Conservation (phyloP, 2,329 filamentous ascomycete species). For the Ascochyta rabiei region DNA sequence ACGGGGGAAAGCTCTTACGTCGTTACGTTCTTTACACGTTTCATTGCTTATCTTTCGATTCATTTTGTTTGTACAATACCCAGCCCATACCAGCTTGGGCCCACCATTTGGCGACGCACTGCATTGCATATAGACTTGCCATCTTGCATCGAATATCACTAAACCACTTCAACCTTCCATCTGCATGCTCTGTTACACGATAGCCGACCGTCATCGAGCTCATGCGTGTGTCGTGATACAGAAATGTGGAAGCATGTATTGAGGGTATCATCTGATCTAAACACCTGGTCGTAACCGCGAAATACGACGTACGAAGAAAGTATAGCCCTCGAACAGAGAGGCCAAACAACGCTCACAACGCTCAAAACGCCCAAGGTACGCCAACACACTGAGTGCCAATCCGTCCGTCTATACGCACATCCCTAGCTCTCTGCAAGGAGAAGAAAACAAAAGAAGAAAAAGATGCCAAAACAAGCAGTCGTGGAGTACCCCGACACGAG, state of each 20-base stretch:
- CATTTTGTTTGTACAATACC: conserved; percentile 14
- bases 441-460: not conserved
- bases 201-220: not conserved
- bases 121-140: not conserved
- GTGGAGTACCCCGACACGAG: not conserved
- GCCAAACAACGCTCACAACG: not conserved
- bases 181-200: not conserved
- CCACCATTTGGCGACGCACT: not conserved
- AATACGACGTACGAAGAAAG: not conserved
- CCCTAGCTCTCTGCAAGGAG: not conserved
- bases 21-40: conserved; percentile 11
- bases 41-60: not conserved
- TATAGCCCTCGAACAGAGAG: not conserved
- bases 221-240: not conserved
- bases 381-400: not conserved
- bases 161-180: not conserved
- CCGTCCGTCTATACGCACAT: not conserved
- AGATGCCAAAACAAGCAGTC: not conserved
- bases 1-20: conserved; percentile 5
- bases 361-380: not conserved
- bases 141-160: conserved; percentile 3
- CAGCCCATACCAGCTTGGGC: conserved; percentile 6
- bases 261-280: conserved; percentile 24
- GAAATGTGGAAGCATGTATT: conserved; percentile 3
- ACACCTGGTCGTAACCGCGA: not conserved